Conservation (phyloP, 441 rosid species). For the Arabidopsis hybrid region DNA sequence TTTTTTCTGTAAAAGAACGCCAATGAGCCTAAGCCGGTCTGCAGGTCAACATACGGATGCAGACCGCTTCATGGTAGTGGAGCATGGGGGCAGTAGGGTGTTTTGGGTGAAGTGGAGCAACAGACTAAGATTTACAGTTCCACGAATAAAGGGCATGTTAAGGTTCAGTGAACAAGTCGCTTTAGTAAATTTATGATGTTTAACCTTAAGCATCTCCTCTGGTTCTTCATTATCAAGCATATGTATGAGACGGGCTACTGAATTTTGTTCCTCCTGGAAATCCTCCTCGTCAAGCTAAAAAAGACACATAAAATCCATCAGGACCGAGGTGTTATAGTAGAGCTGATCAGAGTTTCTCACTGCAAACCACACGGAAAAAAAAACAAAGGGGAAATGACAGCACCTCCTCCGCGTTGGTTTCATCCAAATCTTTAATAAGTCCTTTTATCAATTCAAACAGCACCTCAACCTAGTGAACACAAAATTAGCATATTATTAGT, state of each 20-base stretch:
- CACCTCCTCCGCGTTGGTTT: slow-evolving; percentile 62
- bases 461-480: slow-evolving; percentile 67
- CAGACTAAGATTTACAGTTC: slow-evolving; percentile 6
- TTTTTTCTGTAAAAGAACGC: background rate
- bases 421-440: slow-evolving; percentile 69
- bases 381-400: slow-evolving; percentile 11
- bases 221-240: slow-evolving; percentile 66
- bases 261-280: slow-evolving; percentile 76
- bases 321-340: slow-evolving; percentile 14
- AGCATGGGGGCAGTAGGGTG: background rate
- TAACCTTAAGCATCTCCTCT: slow-evolving; percentile 76
- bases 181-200: background rate
- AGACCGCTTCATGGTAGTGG: slow-evolving; percentile 10
- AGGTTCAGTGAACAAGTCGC: background rate
- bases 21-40: background rate
- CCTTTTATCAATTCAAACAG: slow-evolving; percentile 72
- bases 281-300: slow-evolving; percentile 78
- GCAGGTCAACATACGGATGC: slow-evolving; percentile 16
- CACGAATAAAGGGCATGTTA: background rate
- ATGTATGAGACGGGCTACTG: slow-evolving; percentile 71
- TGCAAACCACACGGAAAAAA: background rate
- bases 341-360: slow-evolving; percentile 8
- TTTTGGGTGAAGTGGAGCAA: slow-evolving; percentile 8
- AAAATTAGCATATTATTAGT: slow-evolving; percentile 37
- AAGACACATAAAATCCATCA: slow-evolving; percentile 30